These are phyloP conservation scores for Straminergon stramineum DNA, from an alignment of 225 moss, liverwort and hornwort species.

Conservation along the genomic window DNA sequence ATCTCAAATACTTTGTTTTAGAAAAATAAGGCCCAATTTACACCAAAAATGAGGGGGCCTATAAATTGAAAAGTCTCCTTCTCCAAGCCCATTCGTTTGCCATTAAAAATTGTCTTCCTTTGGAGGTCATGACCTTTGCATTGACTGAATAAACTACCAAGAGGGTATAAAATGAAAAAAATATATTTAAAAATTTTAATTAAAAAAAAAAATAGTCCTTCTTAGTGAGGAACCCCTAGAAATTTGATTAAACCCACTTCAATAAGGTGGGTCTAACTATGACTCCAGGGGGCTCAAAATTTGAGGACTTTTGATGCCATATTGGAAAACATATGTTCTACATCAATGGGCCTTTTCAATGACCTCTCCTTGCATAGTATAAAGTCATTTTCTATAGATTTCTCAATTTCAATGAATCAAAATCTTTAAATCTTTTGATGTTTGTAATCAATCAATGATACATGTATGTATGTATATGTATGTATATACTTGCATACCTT, in stretches of 20 bases:
- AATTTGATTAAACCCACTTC: accelerated
- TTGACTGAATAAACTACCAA: background rate
- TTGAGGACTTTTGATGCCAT: accelerated
- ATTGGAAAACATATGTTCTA: accelerated
- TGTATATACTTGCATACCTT: too few species aligned
- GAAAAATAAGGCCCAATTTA: too few species aligned
- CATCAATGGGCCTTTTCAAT: background rate
- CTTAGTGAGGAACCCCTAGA: accelerated
- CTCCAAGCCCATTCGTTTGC: background rate
- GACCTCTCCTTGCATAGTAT: background rate
- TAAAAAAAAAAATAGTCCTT: background rate
- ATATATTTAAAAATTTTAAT: background rate
- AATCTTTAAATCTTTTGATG: background rate
- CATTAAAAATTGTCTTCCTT: background rate
- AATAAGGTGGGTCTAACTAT: accelerated
- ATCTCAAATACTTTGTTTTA: background rate
- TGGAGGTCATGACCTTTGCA: background rate
- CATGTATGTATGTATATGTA: background rate
- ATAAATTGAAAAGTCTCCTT: background rate
- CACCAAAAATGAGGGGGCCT: background rate
- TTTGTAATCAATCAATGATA: background rate
- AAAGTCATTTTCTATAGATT: accelerated
- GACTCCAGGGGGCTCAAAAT: background rate
- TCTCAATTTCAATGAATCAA: background rate
- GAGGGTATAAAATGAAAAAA: background rate